These are phyloP conservation scores for Macrophomina pseudophaseolina DNA, from an alignment of 2,329 filamentous ascomycete species.

Conservation along the genomic window DNA sequence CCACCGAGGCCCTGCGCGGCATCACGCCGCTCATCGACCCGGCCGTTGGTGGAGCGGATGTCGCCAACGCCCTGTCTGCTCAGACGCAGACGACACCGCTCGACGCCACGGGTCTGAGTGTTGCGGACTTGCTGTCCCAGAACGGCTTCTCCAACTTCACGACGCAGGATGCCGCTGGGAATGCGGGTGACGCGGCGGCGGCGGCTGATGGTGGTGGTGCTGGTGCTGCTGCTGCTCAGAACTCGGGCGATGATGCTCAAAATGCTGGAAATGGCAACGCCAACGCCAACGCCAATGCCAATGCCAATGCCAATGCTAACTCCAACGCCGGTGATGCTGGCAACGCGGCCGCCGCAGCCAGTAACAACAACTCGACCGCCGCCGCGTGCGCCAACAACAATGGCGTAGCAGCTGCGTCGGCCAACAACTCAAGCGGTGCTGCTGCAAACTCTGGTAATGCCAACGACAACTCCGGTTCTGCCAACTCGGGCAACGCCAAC, in stretches of 20 bases:
- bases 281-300: too few relatives aligned
- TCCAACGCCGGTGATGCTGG: too few relatives aligned
- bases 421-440: slow-evolving; percentile 12
- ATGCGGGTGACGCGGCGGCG: background rate
- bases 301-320: too few relatives aligned
- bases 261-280: slow-evolving; percentile 22
- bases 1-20: slow-evolving; percentile 65
- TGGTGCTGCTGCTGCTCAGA: slow-evolving; percentile 27
- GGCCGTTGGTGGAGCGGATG: slow-evolving; percentile 60
- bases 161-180: slow-evolving; percentile 30
- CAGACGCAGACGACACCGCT: slow-evolving; percentile 61
- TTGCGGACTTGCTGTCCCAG: slow-evolving; percentile 66
- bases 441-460: too few relatives aligned
- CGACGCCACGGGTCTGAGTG: slow-evolving; percentile 64
- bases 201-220: slow-evolving; percentile 18
- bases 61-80: slow-evolving; percentile 65
- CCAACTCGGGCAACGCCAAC: slow-evolving; percentile 25
- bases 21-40: slow-evolving; percentile 72
- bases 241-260: slow-evolving; percentile 29
- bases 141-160: slow-evolving; percentile 70
- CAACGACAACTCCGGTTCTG: background rate
- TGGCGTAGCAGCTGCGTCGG: slow-evolving; percentile 27
- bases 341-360: slow-evolving; percentile 30
- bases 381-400: slow-evolving; percentile 29
- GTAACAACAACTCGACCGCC: slow-evolving; percentile 31